Conservation (phyloP, 805 yeast genomes). For the Nakazawaea sp. region DNA sequence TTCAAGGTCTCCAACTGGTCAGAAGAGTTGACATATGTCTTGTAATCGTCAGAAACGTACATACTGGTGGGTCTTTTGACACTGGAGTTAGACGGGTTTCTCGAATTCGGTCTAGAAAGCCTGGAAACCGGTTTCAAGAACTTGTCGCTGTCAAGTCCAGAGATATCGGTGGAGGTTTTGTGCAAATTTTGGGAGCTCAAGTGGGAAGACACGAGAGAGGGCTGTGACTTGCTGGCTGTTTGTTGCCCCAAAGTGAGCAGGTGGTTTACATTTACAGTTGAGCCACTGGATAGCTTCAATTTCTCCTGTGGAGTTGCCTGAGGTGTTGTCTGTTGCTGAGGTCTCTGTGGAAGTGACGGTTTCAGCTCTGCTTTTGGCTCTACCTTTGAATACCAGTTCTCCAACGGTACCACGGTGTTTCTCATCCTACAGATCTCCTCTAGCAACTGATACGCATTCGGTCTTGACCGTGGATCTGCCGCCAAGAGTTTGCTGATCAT, state of each 20-base stretch:
- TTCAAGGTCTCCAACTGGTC: conserved; percentile 9
- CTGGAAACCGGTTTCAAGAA: conserved; percentile 1
- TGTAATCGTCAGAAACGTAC: conserved; percentile 19
- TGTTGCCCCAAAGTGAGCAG: background rate
- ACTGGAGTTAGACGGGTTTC: conserved; percentile 2
- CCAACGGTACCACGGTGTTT: conserved; percentile 36
- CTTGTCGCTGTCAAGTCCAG: background rate
- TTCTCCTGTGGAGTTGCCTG: background rate
- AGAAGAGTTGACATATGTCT: conserved; percentile 4
- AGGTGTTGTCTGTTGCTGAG: background rate
- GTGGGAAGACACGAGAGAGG: conserved; percentile 1
- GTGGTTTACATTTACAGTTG: background rate
- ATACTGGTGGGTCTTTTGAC: conserved; percentile 26
- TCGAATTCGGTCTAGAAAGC: conserved; percentile 3
- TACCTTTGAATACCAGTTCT: conserved; percentile 25
- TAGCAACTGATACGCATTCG: conserved; percentile 63
- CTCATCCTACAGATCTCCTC: conserved; percentile 63
- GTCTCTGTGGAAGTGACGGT: conserved; percentile 10
- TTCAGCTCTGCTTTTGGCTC: conserved; percentile 6
- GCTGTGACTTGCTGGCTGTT: conserved; percentile 10
- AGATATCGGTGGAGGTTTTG: conserved; percentile 1
- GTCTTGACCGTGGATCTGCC: conserved; percentile 65
- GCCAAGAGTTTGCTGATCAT: conserved; percentile 54
- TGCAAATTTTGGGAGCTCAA: background rate
- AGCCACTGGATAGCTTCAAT: background rate